Evolutionary conservation across 306 rosid genomes (phyloP).

Genomic region (Vigna mungo): DNA sequence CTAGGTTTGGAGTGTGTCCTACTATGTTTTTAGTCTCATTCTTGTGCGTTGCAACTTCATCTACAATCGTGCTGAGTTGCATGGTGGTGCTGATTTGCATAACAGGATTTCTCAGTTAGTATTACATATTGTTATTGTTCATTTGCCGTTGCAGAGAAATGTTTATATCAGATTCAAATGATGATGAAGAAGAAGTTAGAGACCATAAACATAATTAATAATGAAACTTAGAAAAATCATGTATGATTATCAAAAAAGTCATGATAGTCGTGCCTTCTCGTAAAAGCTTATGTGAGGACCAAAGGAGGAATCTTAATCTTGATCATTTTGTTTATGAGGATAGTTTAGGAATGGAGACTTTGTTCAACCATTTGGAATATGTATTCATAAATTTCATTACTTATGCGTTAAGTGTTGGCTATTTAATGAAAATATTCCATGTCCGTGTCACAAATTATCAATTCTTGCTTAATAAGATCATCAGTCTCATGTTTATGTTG

Average conservation of each 20-base stretch:
- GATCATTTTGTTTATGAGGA: background rate
- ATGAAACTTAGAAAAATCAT: no score
- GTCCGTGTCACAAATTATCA: background rate
- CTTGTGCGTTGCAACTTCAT: no score
- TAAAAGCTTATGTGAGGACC: background rate
- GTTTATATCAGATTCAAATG: no score
- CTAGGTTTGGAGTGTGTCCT: no score
- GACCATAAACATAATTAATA: no score
- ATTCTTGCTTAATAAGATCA: background rate
- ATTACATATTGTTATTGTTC: background rate
- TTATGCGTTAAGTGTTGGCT: background rate
- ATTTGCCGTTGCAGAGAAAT: no score
- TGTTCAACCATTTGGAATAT: background rate
- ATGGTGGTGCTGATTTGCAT: no score
- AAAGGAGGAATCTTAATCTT: background rate
- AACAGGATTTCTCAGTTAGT: background rate
- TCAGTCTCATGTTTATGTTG: background rate
- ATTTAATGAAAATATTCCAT: background rate
- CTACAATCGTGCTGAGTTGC: no score
- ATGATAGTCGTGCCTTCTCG: background rate
- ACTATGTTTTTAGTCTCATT: no score
- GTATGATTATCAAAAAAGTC: no score
- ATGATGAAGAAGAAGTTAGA: no score
- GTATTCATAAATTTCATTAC: background rate
- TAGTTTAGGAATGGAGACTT: background rate